A percentile compares a stretch with the other conserved stretches of the same genome.
phyloP scores from a whole-genome alignment of 2,329 filamentous ascomycete species.

The Colletotrichum sp. region DNA sequence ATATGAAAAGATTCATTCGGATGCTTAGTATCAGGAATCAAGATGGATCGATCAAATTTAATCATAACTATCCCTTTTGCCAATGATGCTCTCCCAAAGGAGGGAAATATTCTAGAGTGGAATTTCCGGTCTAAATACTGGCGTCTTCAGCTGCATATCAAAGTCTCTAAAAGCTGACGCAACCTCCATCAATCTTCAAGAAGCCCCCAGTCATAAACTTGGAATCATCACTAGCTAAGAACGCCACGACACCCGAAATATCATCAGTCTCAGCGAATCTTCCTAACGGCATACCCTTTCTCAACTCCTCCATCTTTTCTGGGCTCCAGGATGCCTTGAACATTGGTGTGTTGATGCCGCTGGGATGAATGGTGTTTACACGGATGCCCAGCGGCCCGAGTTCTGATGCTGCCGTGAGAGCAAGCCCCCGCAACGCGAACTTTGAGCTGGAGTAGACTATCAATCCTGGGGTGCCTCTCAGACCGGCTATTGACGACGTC shows the following conservation, averaged over 20 bases:
- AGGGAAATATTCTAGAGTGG: background rate
- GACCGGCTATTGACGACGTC: background rate
- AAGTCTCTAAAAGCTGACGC: background rate
- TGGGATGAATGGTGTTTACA: background rate
- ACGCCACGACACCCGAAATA: background rate
- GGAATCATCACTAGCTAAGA: background rate
- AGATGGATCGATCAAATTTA: rapidly evolving
- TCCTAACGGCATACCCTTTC: background rate
- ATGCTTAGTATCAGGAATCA: background rate
- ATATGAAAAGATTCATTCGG: background rate
- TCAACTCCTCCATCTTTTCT: background rate
- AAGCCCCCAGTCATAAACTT: background rate
- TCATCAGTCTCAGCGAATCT: background rate
- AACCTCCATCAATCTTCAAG: background rate
- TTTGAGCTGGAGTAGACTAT: background rate
- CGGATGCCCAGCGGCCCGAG: background rate
- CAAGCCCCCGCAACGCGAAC: background rate
- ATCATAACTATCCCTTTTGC: background rate
- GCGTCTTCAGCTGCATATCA: background rate
- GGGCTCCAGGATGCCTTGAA: background rate
- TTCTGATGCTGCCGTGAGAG: background rate
- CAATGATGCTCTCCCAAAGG: background rate
- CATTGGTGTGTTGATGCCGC: background rate
- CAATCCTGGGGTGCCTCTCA: background rate
- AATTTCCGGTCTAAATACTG: too few species aligned